Evolutionary conservation across 106 monocot genomes (phyloP), one percentile per base, ranked within the genome.

Genomic region (Platanthera guangdongensis): DNA sequence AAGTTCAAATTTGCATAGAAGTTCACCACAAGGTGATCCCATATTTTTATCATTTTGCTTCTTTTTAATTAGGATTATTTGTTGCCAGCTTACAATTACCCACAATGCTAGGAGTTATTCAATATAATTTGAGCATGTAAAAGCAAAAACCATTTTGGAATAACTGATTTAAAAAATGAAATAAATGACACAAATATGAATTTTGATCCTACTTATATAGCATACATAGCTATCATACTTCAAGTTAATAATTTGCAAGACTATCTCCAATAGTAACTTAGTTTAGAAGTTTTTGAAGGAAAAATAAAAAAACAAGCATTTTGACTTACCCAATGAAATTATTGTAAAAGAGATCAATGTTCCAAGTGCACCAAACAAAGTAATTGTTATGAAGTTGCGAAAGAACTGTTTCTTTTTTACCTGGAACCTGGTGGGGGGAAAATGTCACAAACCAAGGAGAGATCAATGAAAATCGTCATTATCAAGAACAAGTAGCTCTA

Each of bases 381-480:
- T 78, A 77, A 94, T 90, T 72, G 86, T 88, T n/a, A 76, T 80
- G 63, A 94, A 90, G 77, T 94, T 94, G 75, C 82, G 90, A 54
- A 94, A 94, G 76, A 94, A 94, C 69, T 86, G 88, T 57, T 94
- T 94, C 86, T 90, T 94, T 77, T 90, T 90, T n/a, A 90, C 94
- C 79, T 90, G 94, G 65, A 94, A 94, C 83, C 94, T 90, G 89
- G 19, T 75, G 12, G 9, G 32, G 39, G 39, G 65, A 73, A 25
- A 52, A 73, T 12, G 25, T 12, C 16, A 12, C 6, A 70, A 47
- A 70, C 32, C n/a, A 70, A 48, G 45, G 32, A 4, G 6, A 70
- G 70, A 14, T 39, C 39, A 70, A 70, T 30, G 25, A 16, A 70
- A 16, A 70, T 16, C 8, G 70, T 14, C 5, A 48, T 68, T 48